Base-by-base conservation (phyloP, 1,139 yeast species). In the Saccharomyces uvarum region DNA sequence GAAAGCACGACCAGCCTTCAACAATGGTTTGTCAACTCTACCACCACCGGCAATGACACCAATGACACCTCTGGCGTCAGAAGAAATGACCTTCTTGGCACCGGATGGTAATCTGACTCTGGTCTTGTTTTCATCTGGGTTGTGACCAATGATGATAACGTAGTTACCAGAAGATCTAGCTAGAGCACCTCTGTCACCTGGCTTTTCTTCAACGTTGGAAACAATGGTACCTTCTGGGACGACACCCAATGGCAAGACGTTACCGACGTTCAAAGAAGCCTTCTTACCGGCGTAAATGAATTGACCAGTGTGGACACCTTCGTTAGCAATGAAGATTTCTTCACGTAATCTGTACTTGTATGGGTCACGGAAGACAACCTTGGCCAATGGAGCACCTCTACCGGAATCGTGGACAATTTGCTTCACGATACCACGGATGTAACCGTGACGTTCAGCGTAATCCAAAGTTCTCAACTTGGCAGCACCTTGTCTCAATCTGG, bases 1-100 rank as follows among this genome's bases (percentile, higher is more conserved):
- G 96, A 84, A 91, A 67, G 98, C 98, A 83, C 96, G 90, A 82
- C 98, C 98, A 75, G 98, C 98, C 88, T 91, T 91, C 77, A 91
- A 87, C 81, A 93, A 83, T 79, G 98, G 98, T 84, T 91, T 91
- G 81, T 91, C 98, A 73, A 89, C 88, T 87, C 98, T 91, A 80
- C 98, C 98, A 84, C 98, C 98, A 82, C 98, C 98, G 75, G 98
- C 97, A 77, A 91, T 93, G 70, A 91, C 96, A 86, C 98, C 98
- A 72, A 91, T 88, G 75, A 91, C 97, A 87, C 98, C 98, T 86
- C 98, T 91, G 71, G 97, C 97, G 69, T 85, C 86, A 63, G 97
- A 89, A 71, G 95, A 85, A 72, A 91, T 83, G 72, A 91, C 78
- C 87, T 91, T 91, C 90, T 91, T 91, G 72, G 98, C 93, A 77